A percentile compares a stretch with the other conserved stretches of the same genome.
phyloP scores from a whole-genome alignment of 139 green algal species.

The Chlorella sp. region DNA sequence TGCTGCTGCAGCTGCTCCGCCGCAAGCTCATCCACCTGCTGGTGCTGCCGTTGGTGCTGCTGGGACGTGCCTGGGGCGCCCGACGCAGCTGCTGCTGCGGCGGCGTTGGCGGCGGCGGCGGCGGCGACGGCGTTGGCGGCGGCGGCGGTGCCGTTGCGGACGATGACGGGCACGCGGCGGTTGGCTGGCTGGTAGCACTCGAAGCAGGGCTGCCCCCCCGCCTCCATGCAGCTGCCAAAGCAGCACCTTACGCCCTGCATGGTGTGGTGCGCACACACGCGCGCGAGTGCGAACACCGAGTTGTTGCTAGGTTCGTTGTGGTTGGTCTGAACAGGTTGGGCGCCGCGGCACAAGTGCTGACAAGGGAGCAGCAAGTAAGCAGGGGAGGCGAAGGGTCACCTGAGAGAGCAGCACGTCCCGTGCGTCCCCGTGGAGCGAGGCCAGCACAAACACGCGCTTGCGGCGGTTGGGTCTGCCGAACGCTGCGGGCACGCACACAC shows the following conservation, averaged over 20 bases:
- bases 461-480: conserved; percentile 84
- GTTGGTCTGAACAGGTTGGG: neutral
- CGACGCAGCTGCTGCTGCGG: no score
- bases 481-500: no score
- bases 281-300: neutral
- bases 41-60: no score
- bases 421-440: conserved; percentile 75
- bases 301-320: neutral
- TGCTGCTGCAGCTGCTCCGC: neutral
- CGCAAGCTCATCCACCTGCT: conserved; percentile 7
- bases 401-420: conserved; percentile 78
- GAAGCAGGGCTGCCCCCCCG: conserved; percentile 43
- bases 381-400: no score
- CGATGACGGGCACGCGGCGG: no score
- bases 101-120: no score
- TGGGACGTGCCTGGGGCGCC: no score
- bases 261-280: no score
- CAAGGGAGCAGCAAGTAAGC: neutral
- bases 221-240: neutral
- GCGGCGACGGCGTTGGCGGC: no score
- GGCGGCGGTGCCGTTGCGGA: no score
- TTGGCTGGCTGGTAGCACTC: conserved; percentile 55
- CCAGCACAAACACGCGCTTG: conserved; percentile 76
- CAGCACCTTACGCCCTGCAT: no score
- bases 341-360: no score